A percentile compares a stretch with the other conserved stretches of the same genome.
Conservation (phyloP, 2,329 filamentous ascomycete species). For the Phyllosticta ampelicida region DNA sequence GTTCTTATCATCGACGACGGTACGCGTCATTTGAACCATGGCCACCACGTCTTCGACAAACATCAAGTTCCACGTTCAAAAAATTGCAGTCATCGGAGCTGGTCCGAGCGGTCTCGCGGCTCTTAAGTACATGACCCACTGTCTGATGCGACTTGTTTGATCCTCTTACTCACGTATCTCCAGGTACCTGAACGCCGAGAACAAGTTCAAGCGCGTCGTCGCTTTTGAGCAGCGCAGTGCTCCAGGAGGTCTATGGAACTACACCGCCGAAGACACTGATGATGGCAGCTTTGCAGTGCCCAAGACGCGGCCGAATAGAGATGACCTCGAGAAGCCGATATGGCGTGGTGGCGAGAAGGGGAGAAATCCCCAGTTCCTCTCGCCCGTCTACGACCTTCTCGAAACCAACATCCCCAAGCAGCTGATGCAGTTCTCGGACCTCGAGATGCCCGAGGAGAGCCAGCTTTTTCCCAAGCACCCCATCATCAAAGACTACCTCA, state of each 20-base stretch:
- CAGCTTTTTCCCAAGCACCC: conserved; percentile 66
- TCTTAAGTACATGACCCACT: conserved; percentile 45
- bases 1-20: background rate
- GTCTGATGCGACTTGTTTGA: background rate
- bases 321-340: conserved; percentile 52
- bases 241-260: conserved; percentile 81
- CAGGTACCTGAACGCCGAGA: conserved; percentile 63
- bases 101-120: conserved; percentile 69
- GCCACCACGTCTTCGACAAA: conserved; percentile 2
- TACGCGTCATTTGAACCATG: background rate
- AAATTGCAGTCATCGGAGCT: conserved; percentile 69
- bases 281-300: conserved; percentile 46
- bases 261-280: conserved; percentile 44
- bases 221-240: conserved; percentile 72
- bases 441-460: conserved; percentile 50
- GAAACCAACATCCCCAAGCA: conserved; percentile 79
- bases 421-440: conserved; percentile 71
- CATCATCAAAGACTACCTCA: conserved; percentile 62
- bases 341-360: conserved; percentile 26
- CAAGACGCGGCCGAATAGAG: conserved; percentile 42
- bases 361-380: conserved; percentile 55
- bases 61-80: conserved; percentile 35
- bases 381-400: conserved; percentile 69
- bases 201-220: conserved; percentile 56
- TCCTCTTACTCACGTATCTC: background rate